A percentile compares a stretch with the other conserved stretches of the same genome.
Evolutionary conservation across 805 yeast genomes (phyloP).

Genomic region (Monosporozyma siamensis): DNA sequence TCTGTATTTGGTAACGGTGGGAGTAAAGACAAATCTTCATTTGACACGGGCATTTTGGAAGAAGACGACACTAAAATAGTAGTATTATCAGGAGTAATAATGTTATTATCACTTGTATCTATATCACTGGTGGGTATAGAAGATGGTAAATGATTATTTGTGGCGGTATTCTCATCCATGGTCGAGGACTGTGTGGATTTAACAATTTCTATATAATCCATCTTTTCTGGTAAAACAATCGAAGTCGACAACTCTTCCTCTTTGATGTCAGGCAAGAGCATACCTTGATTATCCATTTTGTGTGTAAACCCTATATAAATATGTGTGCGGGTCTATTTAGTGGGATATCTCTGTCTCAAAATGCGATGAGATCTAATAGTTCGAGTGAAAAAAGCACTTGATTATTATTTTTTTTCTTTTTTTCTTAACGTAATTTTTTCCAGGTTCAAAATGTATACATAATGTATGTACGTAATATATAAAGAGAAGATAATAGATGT

Average conservation of each 20-base stretch:
- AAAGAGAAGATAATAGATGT: background rate
- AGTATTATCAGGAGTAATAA: background rate
- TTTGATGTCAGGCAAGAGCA: constrained; percentile 18
- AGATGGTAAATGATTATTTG: background rate
- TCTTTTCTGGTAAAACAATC: background rate
- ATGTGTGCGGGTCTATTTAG: background rate
- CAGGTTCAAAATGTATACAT: too few relatives aligned
- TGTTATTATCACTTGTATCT: background rate
- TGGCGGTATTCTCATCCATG: background rate
- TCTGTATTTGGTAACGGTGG: constrained; percentile 1
- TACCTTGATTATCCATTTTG: background rate
- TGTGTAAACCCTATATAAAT: background rate
- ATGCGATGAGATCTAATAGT: too few relatives aligned
- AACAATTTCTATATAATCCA: background rate
- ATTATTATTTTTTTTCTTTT: too few relatives aligned
- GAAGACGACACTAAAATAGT: background rate
- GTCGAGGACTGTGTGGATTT: constrained; percentile 3
- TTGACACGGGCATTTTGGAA: background rate
- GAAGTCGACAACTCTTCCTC: constrained; percentile 15
- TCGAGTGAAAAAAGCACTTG: too few relatives aligned
- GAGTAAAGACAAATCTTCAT: constrained; percentile 1
- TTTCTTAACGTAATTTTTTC: too few relatives aligned
- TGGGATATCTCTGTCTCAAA: too few relatives aligned
- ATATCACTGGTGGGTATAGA: too few relatives aligned
- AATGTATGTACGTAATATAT: too few relatives aligned